Conservation (phyloP, 2,329 filamentous ascomycete genomes). For the Exophiala lecanii-corni region DNA sequence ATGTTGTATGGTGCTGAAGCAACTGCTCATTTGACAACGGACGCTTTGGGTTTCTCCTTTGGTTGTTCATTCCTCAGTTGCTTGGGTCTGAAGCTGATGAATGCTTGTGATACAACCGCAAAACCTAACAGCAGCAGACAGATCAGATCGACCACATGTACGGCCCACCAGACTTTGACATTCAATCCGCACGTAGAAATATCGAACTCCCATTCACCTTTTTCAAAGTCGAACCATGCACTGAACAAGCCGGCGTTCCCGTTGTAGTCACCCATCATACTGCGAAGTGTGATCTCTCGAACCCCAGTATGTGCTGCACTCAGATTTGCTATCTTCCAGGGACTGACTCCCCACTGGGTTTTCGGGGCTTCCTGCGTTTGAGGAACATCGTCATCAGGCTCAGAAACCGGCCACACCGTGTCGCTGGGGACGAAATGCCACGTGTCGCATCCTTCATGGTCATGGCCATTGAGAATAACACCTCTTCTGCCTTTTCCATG, state of each 20-base stretch:
- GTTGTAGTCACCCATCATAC: slow-evolving; percentile 97
- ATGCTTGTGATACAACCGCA: too few species aligned
- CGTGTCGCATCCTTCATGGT: slow-evolving; percentile 90
- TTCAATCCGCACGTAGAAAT: slow-evolving; percentile 75
- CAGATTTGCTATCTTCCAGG: slow-evolving; percentile 8
- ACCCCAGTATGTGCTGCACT: slow-evolving; percentile 51
- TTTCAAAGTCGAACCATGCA: slow-evolving; percentile 75
- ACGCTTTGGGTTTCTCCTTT: too few species aligned
- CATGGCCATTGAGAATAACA: slow-evolving; percentile 85
- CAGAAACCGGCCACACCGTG: slow-evolving; percentile 11
- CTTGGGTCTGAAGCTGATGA: too few species aligned
- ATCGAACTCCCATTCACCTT: slow-evolving; percentile 75
- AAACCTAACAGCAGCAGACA: slow-evolving; percentile 36
- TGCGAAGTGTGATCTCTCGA: slow-evolving; percentile 86
- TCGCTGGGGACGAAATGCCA: slow-evolving; percentile 62
- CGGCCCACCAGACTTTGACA: slow-evolving; percentile 86
- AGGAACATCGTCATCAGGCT: not conserved
- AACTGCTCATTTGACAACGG: too few species aligned
- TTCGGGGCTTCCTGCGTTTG: slow-evolving; percentile 31
- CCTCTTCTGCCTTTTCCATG: slow-evolving; percentile 65
- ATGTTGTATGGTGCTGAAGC: too few species aligned
- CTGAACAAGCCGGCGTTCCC: slow-evolving; percentile 86
- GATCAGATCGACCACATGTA: slow-evolving; percentile 68
- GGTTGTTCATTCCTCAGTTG: too few species aligned
- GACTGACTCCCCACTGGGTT: slow-evolving; percentile 12